These are phyloP conservation scores for Pythium scleroteichum DNA, from an alignment of 352 stramenopile genomes.

Conservation along the genomic window DNA sequence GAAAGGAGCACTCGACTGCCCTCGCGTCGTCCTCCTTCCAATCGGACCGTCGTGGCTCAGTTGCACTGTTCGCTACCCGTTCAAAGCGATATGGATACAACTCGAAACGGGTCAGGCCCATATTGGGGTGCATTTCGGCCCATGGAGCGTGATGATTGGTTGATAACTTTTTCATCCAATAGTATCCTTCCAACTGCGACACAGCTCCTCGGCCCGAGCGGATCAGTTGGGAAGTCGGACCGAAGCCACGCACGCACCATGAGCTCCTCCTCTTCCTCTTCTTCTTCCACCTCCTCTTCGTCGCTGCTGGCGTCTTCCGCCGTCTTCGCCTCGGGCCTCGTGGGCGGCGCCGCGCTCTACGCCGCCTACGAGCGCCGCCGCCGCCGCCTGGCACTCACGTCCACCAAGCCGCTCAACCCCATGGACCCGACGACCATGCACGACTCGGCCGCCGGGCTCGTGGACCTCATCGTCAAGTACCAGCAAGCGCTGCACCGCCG, in stretches of 20 bases:
- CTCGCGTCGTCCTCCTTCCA: no score
- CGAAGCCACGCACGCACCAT: not conserved
- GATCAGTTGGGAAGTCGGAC: not conserved
- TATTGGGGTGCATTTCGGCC: no score
- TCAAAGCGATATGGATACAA: no score
- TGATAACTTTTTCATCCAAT: no score
- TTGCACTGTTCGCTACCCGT: no score
- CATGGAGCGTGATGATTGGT: no score
- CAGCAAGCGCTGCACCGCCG: conserved; percentile 49
- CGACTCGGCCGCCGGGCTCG: conserved; percentile 42
- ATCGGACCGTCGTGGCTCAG: no score
- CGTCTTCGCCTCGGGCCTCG: conserved; percentile 42
- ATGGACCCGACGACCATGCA: conserved; percentile 46
- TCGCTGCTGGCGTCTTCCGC: conserved; percentile 31
- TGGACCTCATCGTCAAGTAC: conserved; percentile 66
- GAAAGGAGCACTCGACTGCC: no score
- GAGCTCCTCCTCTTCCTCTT: conserved; percentile 4
- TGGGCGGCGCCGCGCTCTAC: conserved; percentile 42
- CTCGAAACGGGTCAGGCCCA: no score
- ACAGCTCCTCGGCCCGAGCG: no score
- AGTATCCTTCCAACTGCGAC: no score
- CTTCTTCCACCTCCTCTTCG: conserved; percentile 3
- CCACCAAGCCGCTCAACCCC: conserved; percentile 38
- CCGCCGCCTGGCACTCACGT: conserved; percentile 35
- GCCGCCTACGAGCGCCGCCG: conserved; percentile 38